Evolutionary conservation across 176 grass and related monocot species (phyloP).

Genomic region (Panicum miliaceum): DNA sequence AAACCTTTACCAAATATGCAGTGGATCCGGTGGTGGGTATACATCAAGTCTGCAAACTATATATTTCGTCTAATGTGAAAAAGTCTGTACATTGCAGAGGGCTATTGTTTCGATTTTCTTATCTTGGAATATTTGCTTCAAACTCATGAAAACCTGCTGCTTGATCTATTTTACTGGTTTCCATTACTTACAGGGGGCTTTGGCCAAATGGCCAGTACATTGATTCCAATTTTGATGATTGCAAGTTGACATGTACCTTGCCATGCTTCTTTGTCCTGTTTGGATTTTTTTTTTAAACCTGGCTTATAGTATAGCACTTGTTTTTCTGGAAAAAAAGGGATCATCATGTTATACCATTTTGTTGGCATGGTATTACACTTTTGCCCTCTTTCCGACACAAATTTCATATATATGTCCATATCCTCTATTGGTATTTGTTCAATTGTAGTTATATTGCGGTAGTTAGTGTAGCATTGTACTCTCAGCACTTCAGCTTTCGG

Average conservation of each 20-base stretch:
- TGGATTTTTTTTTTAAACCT: neutral
- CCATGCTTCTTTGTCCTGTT: neutral
- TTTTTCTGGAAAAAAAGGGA: neutral
- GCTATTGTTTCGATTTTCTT: too few relatives aligned
- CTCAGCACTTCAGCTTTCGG: too few relatives aligned
- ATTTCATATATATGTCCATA: too few relatives aligned
- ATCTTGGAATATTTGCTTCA: too few relatives aligned
- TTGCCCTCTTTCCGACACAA: too few relatives aligned
- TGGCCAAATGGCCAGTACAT: neutral
- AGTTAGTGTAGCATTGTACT: too few relatives aligned
- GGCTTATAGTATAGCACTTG: neutral
- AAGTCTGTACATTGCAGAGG: neutral
- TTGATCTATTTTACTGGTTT: slow-evolving; percentile 3
- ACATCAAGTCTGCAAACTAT: too few relatives aligned
- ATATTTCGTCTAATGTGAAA: too few relatives aligned
- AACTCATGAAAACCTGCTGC: neutral
- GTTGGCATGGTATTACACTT: neutral
- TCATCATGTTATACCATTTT: neutral
- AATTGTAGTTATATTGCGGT: too few relatives aligned
- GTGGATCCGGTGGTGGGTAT: neutral
- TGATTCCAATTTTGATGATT: neutral
- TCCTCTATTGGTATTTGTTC: too few relatives aligned
- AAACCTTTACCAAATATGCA: neutral
- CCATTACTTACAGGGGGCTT: neutral
- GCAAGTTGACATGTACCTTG: neutral